Percentiles rank a stretch among this genome's conserved stretches.
These are phyloP conservation scores for Dactylis glomerata DNA, from an alignment of 176 grass and related monocot species.

Conservation along the genomic window DNA sequence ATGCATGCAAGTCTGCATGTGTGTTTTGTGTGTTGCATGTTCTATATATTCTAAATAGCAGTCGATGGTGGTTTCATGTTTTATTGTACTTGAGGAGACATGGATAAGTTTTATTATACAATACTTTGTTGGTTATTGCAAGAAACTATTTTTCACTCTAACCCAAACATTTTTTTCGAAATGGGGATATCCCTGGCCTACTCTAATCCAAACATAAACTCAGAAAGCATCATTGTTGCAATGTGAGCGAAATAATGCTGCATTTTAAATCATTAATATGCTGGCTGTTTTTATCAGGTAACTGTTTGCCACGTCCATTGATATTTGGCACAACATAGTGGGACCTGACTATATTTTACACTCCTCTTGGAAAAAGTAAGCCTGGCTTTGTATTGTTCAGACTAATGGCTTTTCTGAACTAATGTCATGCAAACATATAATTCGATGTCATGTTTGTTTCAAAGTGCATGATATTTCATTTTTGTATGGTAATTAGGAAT, in stretches of 20 bases:
- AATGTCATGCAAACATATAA: background rate
- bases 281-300: background rate
- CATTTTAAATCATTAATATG: background rate
- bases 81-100: conserved; percentile 4
- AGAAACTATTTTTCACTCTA: background rate
- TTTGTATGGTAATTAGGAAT: background rate
- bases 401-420: background rate
- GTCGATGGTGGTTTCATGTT: background rate
- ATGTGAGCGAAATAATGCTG: background rate
- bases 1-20: background rate
- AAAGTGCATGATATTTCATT: background rate
- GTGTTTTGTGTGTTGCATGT: background rate
- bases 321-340: conserved; percentile 21
- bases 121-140: background rate
- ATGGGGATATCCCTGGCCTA: too few relatives aligned
- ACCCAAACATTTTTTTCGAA: background rate
- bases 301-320: background rate
- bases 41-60: background rate
- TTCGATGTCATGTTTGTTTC: background rate
- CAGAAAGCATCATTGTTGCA: background rate
- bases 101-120: background rate
- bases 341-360: conserved; percentile 10
- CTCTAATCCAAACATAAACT: background rate
- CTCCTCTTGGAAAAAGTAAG: conserved; percentile 9
- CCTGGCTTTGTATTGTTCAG: background rate